Base-by-base conservation (phyloP, 2,329 filamentous ascomycete species). In the Colletotrichum sp. region DNA sequence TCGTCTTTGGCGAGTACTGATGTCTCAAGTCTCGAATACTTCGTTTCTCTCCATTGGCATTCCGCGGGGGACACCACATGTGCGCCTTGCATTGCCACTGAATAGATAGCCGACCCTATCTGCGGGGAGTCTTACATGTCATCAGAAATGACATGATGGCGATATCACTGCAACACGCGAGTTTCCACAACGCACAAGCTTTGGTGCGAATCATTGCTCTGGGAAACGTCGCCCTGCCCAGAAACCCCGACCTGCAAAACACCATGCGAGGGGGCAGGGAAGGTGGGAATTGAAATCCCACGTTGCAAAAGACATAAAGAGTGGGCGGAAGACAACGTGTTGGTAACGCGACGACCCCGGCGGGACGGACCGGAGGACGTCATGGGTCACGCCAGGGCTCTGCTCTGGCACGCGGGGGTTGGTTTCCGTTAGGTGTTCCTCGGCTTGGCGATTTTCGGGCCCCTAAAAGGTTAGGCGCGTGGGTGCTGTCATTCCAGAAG, bases 301-400 rank as follows among this genome's bases (percentile, higher is more conserved):
- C 32, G 34, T 34, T 62, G 28, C 30, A 62, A 15, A 34, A 32
- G 63, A 39, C 36, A n/a, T 4, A 49, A 65, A 49, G 32, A 34
- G 57, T 28, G 30, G 57, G 57, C 26, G 21, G 60, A 26, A 32
- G 28, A 34, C 30, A 34, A 18, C 15, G 34, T 44, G 59, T 32
- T n/a, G 59, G 28, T 32, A 49, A 67, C 57, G n/a, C 34, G 39
- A 28, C 34, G 39, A 52, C 49, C n/a, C 72, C 44, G 63, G 69
- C 73, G 34, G 63, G 39, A 64, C 73, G 69, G 55, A 63, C 39
- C 69, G 34, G 52, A 30, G 55, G 32, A 73, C 73, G 73, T 68
- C 63, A 72, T 68, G 73, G 69, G 73, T 73, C 60, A 72, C 72
- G 69, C 69, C 69, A 76, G 63, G 69, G 44, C 44, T 52, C 44